A percentile compares a stretch with the other conserved stretches of the same genome.
Conservation (phyloP, 257 asterid genomes). For the Solanum tarapatanum region DNA sequence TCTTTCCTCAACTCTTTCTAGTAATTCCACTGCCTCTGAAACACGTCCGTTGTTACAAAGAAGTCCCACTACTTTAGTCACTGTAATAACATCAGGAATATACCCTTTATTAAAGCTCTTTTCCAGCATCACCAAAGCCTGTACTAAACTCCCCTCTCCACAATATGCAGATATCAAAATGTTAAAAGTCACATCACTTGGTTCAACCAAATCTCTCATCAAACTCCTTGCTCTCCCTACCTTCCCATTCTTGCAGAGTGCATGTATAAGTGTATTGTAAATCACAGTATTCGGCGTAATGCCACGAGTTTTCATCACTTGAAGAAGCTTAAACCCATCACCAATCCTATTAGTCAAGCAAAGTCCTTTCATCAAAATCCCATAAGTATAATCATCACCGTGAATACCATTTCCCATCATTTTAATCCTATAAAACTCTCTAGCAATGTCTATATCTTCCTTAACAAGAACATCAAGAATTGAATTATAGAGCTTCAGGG, state of each 20-base stretch:
- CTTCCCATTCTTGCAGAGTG: conserved; percentile 77
- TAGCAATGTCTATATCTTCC: conserved; percentile 79
- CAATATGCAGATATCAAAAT: conserved; percentile 75
- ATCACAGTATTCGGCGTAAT: conserved; percentile 42
- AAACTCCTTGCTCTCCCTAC: conserved; percentile 82
- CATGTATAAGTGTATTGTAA: conserved; percentile 66
- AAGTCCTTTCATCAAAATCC: conserved; percentile 89
- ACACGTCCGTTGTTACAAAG: conserved; percentile 44
- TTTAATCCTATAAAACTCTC: conserved; percentile 75
- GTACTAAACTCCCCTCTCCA: conserved; percentile 47
- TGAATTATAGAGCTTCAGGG: conserved; percentile 66
- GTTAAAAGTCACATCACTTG: conserved; percentile 62
- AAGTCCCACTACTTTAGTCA: conserved; percentile 55
- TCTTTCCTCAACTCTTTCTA: conserved; percentile 58
- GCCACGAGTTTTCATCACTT: conserved; percentile 49
- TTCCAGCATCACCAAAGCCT: conserved; percentile 75
- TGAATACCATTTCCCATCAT: conserved; percentile 56
- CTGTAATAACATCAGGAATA: conserved; percentile 54
- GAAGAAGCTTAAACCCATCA: conserved; percentile 82
- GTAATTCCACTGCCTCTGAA: conserved; percentile 63
- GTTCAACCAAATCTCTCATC: conserved; percentile 54
- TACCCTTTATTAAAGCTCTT: conserved; percentile 51
- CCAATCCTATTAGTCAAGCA: conserved; percentile 79
- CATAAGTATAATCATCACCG: conserved; percentile 80
- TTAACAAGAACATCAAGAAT: conserved; percentile 85